Evolutionary conservation across 2,329 filamentous ascomycete genomes (phyloP).

Genomic region (Claviceps digitariae): DNA sequence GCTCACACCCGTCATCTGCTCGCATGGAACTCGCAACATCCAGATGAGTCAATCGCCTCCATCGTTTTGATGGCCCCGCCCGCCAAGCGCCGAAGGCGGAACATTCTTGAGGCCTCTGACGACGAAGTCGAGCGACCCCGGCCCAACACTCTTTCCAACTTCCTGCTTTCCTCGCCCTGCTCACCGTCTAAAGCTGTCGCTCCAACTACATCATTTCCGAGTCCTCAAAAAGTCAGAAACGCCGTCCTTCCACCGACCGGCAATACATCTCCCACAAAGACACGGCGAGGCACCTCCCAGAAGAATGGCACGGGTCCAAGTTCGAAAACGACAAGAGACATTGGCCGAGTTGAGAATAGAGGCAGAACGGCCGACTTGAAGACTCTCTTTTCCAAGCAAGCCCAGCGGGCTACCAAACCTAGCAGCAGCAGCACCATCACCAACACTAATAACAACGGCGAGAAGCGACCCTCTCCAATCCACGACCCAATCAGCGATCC

Average conservation of each 20-base stretch:
- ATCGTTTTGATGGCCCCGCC: slow-evolving; percentile 40
- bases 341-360: slow-evolving; percentile 31
- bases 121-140: slow-evolving; percentile 32
- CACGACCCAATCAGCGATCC: slow-evolving; percentile 41
- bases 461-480: slow-evolving; percentile 17
- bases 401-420: slow-evolving; percentile 30
- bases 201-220: slow-evolving; percentile 28
- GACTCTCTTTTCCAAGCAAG: slow-evolving; percentile 48
- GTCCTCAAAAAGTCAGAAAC: slow-evolving; percentile 22
- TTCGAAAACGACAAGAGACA: slow-evolving; percentile 26
- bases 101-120: slow-evolving; percentile 35
- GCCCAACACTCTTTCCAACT: slow-evolving; percentile 37
- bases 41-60: slow-evolving; percentile 15
- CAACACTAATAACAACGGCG: slow-evolving; percentile 8
- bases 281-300: slow-evolving; percentile 2
- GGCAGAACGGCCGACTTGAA: slow-evolving; percentile 43
- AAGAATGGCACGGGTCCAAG: slow-evolving; percentile 19
- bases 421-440: slow-evolving; percentile 15
- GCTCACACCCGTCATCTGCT: neutral
- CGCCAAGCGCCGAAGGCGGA: slow-evolving; percentile 45
- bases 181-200: slow-evolving; percentile 20
- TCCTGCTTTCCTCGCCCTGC: slow-evolving; percentile 39
- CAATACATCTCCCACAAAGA: slow-evolving; percentile 12
- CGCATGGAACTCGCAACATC: slow-evolving; percentile 12
- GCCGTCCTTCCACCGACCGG: slow-evolving; percentile 5